Percentiles rank a stretch among this genome's conserved stretches.
Evolutionary conservation across 139 green algal species (phyloP).

Genomic region (Raphidocelis subcapitata): DNA sequence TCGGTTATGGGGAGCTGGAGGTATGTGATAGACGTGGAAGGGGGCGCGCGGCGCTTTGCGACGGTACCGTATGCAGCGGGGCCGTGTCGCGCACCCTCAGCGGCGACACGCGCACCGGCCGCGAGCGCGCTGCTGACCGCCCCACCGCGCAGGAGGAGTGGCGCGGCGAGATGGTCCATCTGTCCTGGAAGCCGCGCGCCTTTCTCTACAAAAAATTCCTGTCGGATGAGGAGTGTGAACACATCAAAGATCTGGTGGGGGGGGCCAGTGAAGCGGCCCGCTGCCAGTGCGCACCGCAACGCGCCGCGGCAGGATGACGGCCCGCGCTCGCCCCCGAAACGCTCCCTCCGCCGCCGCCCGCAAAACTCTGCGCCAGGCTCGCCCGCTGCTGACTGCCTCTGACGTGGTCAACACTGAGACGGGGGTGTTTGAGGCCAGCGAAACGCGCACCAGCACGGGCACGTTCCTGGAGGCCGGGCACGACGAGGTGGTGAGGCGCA

Average conservation of each 20-base stretch:
- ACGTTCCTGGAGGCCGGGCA: background rate
- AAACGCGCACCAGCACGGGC: conserved; percentile 34
- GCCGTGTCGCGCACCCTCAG: too few species aligned
- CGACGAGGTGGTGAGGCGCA: background rate
- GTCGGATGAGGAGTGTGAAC: conserved; percentile 55
- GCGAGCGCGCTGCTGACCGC: too few species aligned
- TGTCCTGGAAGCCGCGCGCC: conserved; percentile 56
- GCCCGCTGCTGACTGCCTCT: conserved; percentile 43
- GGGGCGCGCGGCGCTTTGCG: too few species aligned
- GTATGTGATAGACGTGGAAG: too few species aligned
- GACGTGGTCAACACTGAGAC: conserved; percentile 55
- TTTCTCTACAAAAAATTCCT: conserved; percentile 55
- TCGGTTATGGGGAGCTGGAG: conserved; percentile 18
- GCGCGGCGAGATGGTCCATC: conserved; percentile 57
- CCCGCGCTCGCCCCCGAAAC: background rate
- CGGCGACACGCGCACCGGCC: background rate
- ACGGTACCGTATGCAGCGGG: too few species aligned
- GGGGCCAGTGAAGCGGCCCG: background rate
- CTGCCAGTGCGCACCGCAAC: background rate
- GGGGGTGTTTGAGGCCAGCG: conserved; percentile 40
- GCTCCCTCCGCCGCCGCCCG: background rate
- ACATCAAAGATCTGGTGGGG: conserved; percentile 49
- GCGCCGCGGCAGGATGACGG: background rate
- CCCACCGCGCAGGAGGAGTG: conserved; percentile 49
- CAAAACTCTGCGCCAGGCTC: conserved; percentile 18